A percentile compares a stretch with the other conserved stretches of the same genome.
phyloP scores from a whole-genome alignment of 192 early-diverging fungal genomes.

The Mortierella claussenii region DNA sequence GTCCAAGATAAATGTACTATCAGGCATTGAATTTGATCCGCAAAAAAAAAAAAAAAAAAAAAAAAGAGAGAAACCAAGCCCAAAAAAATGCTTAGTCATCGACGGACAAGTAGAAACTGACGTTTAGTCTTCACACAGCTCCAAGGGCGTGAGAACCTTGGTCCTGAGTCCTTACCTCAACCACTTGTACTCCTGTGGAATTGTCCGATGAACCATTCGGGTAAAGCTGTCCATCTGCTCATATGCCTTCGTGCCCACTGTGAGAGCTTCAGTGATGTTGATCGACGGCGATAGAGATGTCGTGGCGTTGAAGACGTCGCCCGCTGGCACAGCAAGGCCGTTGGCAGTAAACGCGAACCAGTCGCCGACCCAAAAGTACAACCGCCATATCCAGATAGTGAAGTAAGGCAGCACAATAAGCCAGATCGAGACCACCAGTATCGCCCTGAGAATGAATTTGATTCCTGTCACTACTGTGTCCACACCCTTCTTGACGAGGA shows the following conservation, averaged over 20 bases:
- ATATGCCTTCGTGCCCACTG: neutral
- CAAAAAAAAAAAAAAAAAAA: neutral
- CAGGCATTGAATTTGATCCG: neutral
- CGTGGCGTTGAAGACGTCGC: conserved; percentile 2
- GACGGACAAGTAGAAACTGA: neutral
- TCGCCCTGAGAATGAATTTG: conserved; percentile 60
- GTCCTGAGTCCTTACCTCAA: conserved; percentile 35
- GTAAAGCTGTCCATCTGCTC: conserved; percentile 38
- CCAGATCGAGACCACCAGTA: conserved; percentile 80
- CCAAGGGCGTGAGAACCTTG: too few species aligned
- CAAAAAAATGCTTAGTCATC: too few species aligned
- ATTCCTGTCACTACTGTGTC: conserved; percentile 58
- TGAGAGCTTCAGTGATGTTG: conserved; percentile 11
- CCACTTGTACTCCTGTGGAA: conserved; percentile 33
- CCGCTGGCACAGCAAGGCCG: conserved; percentile 25
- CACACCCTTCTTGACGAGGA: conserved; percentile 67
- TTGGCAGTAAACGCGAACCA: conserved; percentile 56
- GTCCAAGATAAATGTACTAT: conserved; percentile 65
- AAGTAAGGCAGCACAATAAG: conserved; percentile 83
- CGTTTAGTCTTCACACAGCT: neutral
- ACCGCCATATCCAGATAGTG: conserved; percentile 85
- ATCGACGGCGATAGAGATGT: neutral
- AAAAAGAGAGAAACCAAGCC: too few species aligned
- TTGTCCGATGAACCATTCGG: conserved; percentile 23
- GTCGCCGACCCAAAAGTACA: conserved; percentile 86